Percentiles rank a stretch among this genome's conserved stretches.
Conservation (phyloP, 2,329 filamentous ascomycete genomes). For the Alternaria ethzedia region DNA sequence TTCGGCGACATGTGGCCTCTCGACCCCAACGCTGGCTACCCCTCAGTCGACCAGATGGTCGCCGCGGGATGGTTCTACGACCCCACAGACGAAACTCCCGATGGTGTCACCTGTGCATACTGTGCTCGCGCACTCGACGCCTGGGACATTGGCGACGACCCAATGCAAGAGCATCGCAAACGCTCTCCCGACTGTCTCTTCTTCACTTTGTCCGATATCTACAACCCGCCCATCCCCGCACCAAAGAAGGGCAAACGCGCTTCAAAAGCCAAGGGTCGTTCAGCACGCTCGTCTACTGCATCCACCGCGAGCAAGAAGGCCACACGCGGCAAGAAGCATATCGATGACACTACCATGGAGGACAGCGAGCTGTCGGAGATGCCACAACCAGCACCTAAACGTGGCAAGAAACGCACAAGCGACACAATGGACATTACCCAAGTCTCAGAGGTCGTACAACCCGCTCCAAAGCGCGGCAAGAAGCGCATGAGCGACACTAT, state of each 20-base stretch:
- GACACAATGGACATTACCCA: not conserved
- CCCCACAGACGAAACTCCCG: constrained; percentile 79
- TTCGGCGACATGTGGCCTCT: constrained; percentile 90
- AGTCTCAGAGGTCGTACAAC: not conserved
- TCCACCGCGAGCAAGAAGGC: constrained; percentile 23
- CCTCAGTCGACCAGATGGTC: constrained; percentile 72
- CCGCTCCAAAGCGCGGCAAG: not conserved
- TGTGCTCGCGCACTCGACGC: constrained; percentile 89
- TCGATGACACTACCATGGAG: constrained; percentile 11
- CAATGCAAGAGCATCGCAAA: constrained; percentile 85
- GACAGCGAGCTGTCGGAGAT: not conserved
- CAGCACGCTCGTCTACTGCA: constrained; percentile 25
- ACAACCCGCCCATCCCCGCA: constrained; percentile 32
- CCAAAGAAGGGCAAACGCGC: constrained; percentile 37
- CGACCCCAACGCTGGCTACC: constrained; percentile 57
- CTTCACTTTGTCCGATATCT: constrained; percentile 73
- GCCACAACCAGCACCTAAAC: not conserved
- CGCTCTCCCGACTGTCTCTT: constrained; percentile 82
- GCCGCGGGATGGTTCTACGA: constrained; percentile 95
- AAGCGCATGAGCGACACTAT: not conserved
- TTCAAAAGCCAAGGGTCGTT: constrained; percentile 36
- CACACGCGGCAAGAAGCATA: constrained; percentile 24
- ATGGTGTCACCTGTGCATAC: constrained; percentile 90
- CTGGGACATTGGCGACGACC: constrained; percentile 93
- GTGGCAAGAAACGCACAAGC: not conserved